These are phyloP conservation scores for Elongisporangium prolatum DNA, from an alignment of 352 stramenopile genomes.

Conservation along the genomic window DNA sequence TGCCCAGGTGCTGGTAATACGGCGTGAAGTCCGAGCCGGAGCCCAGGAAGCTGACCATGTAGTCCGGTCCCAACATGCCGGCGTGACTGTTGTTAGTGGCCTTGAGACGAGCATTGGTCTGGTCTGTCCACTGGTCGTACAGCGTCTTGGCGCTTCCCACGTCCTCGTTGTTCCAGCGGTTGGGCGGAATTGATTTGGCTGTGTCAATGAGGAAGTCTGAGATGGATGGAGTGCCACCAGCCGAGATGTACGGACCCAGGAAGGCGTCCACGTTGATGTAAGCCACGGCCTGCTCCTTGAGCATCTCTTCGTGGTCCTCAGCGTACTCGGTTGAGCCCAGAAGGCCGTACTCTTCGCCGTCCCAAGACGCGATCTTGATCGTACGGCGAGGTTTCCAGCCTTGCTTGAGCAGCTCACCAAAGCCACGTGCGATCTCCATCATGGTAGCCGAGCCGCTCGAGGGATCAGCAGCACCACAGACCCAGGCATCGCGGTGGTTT, in stretches of 20 bases:
- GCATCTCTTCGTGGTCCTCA: constrained; percentile 29
- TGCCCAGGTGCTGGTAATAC: constrained; percentile 85
- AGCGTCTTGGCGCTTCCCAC: constrained; percentile 48
- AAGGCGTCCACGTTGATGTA: constrained; percentile 72
- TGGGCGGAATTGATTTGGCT: constrained; percentile 23
- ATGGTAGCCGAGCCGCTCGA: constrained; percentile 63
- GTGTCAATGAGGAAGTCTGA: constrained; percentile 26
- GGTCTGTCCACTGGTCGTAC: constrained; percentile 7
- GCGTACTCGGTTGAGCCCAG: constrained; percentile 55
- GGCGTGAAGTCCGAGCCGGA: constrained; percentile 73
- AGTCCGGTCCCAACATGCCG: constrained; percentile 34
- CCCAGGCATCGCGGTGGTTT: constrained; percentile 86
- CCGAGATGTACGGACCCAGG: constrained; percentile 25
- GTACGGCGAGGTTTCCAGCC: constrained; percentile 69
- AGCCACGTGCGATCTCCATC: constrained; percentile 59
- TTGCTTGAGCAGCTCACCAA: constrained; percentile 40
- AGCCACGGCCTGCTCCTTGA: constrained; percentile 25
- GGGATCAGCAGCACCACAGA: constrained; percentile 77
- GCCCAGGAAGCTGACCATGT: constrained; percentile 55
- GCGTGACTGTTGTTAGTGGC: background rate
- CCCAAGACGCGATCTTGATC: constrained; percentile 66
- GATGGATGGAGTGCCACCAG: constrained; percentile 38
- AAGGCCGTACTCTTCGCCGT: constrained; percentile 62
- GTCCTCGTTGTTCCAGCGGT: constrained; percentile 7
- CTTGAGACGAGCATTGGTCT: constrained; percentile 4